Base-by-base conservation (phyloP, 192 early-diverging fungal species). In the Entomortierella chlamydospora region DNA sequence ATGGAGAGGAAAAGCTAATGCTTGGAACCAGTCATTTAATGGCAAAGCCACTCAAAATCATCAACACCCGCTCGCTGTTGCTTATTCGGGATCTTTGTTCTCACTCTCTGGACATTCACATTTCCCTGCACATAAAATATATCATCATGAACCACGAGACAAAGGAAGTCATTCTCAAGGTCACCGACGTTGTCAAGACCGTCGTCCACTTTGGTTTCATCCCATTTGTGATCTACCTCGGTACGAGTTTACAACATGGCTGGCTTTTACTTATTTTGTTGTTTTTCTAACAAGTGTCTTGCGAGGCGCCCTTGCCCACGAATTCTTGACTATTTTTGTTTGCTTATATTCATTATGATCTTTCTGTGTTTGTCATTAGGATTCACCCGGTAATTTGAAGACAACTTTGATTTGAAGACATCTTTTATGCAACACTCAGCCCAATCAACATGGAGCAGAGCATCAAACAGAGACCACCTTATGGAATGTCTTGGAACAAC, bases 171-270 rank as follows among this genome's bases (percentile, higher is more conserved):
- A 82, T 87, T 49, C 79, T 84, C 53, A 87, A 87, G 81, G 83
- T 71, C 66, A 77, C 58, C 15, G 87, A 88, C 49, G 81, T 88
- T 37, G 73, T 84, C 54, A 88, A 88, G 82, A 83, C 82, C 30
- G 73, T 88, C 43, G 68, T 88, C n/a, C 87, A 88, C 66, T 88
- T 84, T 81, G 87, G 87, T 11, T 88, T 88, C 68, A 88, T 88
- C 78, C 87, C 87, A 42, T 86, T 87, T 51, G 86, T 88, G 56
- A 82, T 88, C 61, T 88, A 88, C 64, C 84, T 88, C 37, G 87
- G 87, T 79, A 85, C 60, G 84, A 34, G 3, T 42, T 39, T 17
- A 9, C n/a, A n/a, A 15, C 17, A 0, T 22, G 0, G 30, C 20
- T 22, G 30, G 31, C 12, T 33, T 13, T 58, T 8, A 26, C 25